Evolutionary conservation across 768 basidiomycete genomes (phyloP), one percentile per base, ranked within the genome.

Genomic region (Tricholoma terreum): DNA sequence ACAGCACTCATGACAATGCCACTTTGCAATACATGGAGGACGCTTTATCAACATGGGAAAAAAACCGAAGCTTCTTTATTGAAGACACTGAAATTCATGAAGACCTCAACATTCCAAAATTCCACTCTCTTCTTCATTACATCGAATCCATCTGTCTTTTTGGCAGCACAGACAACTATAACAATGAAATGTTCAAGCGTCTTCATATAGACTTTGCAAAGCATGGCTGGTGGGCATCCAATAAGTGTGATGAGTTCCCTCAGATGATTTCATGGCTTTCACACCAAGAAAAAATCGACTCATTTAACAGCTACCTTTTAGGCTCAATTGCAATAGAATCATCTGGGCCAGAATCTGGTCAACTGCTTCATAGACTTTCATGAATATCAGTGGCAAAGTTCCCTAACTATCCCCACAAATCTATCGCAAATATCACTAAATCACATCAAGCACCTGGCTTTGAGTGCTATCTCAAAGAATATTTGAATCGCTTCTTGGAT

Each of bases 181-280:
- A 76, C 54, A 0, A n/a, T n/a, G 68, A 78, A 55, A 61, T 63
- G 24, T 66, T 73, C 2, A 75, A 80, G 57, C 64, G 71, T 0
- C 65, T 76, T 0, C 76, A 80, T 56, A 79, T 78, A 45, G 71
- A 77, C 43, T 61, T 69, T 12, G 69, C 74, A 0, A 80, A 80
- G 57, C 62, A 19, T 1, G 70, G 65, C 0, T 73, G 71, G 50
- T 31, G 55, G 10, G 43, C 17, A 2, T 45, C 43, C n/a, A 45
- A 45, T 9, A 45, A 19, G 6, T 2, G 43, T 2, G 43, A 71
- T 10, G 70, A 68, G 38, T 46, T 64, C 11, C 30, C 51, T 10
- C 77, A 79, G 54, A 80, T 80, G 79, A 67, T 71, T 0, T 35
- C 21, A 0, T 77, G 73, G 73, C 63, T 80, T 0, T 46, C 57